Conservation (phyloP, 257 asterid genomes). For the Paulownia fortunei region DNA sequence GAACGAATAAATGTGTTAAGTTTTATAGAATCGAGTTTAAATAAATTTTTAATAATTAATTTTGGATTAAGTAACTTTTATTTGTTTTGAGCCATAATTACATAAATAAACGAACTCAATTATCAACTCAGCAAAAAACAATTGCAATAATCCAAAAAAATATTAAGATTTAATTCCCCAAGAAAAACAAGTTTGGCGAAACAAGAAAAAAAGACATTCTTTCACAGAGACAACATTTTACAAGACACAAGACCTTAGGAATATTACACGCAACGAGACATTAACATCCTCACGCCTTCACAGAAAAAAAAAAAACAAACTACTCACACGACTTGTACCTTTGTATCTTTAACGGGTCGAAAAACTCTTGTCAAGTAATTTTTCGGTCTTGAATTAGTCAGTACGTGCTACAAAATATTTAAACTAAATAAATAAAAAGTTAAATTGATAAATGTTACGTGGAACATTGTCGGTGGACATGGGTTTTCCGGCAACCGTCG, state of each 20-base stretch:
- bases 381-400: neutral
- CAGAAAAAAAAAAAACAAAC: neutral
- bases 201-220: conserved; percentile 60
- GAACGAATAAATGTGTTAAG: no score
- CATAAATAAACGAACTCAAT: neutral
- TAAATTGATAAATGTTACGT: conserved; percentile 11
- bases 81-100: no score
- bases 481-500: conserved; percentile 32
- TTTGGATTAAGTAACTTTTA: no score
- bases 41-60: no score
- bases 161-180: conserved; percentile 14
- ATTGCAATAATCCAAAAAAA: neutral
- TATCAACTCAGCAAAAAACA: neutral
- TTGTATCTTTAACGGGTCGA: no score
- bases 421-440: neutral
- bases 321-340: neutral
- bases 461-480: conserved; percentile 17
- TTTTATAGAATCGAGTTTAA: no score
- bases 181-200: conserved; percentile 33
- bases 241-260: conserved; percentile 42
- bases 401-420: neutral
- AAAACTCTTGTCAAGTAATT: neutral
- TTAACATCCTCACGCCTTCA: conserved; percentile 36
- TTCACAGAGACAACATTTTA: conserved; percentile 38
- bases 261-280: conserved; percentile 49